A percentile compares a stretch with the other conserved stretches of the same genome.
Conservation (phyloP, 352 stramenopile genomes). For the Globisporangium acanthophoron region DNA sequence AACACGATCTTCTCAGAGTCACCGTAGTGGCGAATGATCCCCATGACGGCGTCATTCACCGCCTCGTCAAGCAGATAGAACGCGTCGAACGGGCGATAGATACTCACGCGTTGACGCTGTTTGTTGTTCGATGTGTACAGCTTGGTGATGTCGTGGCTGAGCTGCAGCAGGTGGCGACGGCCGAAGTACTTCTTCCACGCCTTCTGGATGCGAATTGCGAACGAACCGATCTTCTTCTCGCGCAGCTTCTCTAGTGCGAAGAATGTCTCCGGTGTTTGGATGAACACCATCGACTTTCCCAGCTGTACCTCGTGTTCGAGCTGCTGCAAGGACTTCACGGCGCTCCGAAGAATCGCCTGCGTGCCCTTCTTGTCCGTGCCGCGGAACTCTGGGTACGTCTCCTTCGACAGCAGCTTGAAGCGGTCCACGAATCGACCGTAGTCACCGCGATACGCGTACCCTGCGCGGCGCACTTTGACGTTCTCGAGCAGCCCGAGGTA, state of each 20-base stretch:
- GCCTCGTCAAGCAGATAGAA: slow-evolving; percentile 72
- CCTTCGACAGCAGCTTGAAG: slow-evolving; percentile 74
- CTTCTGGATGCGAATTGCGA: slow-evolving; percentile 75
- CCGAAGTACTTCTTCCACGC: slow-evolving; percentile 80
- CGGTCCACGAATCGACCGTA: slow-evolving; percentile 85
- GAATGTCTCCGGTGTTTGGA: slow-evolving; percentile 86
- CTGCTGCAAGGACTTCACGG: slow-evolving; percentile 58
- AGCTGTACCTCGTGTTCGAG: slow-evolving; percentile 83
- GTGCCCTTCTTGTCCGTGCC: slow-evolving; percentile 81
- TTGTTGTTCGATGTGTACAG: slow-evolving; percentile 78
- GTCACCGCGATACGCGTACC: slow-evolving; percentile 83
- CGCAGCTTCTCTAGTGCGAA: slow-evolving; percentile 87
- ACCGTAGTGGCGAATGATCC: slow-evolving; percentile 65
- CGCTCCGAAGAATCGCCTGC: slow-evolving; percentile 75
- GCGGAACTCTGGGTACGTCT: slow-evolving; percentile 79
- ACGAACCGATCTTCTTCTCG: slow-evolving; percentile 74
- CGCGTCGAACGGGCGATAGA: slow-evolving; percentile 82
- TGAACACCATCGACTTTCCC: slow-evolving; percentile 90
- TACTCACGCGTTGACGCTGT: slow-evolving; percentile 79
- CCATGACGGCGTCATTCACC: slow-evolving; percentile 57
- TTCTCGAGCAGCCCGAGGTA: slow-evolving; percentile 86
- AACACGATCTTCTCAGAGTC: slow-evolving; percentile 85
- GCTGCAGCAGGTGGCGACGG: slow-evolving; percentile 73
- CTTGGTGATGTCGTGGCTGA: slow-evolving; percentile 84
- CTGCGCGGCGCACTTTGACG: slow-evolving; percentile 81